A percentile compares a stretch with the other conserved stretches of the same genome.
phyloP scores from a whole-genome alignment of 2,329 filamentous ascomycete genomes.

The Colletotrichum ledebouriae region DNA sequence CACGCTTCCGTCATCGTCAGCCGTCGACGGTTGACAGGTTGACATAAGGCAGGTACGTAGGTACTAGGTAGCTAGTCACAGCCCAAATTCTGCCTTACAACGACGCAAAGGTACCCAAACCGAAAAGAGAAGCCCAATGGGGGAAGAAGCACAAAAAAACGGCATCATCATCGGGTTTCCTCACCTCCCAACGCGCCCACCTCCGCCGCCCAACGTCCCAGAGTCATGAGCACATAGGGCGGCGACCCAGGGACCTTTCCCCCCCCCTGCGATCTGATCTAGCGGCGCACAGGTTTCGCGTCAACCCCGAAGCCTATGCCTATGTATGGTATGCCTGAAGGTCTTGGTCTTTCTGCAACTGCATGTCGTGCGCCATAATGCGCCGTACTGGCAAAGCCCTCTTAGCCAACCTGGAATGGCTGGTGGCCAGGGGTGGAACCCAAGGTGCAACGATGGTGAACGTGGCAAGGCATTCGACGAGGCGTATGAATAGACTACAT shows the following conservation, averaged over 20 bases:
- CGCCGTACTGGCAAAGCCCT: conserved; percentile 8
- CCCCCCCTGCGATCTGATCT: conserved; percentile 29
- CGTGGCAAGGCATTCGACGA: conserved; percentile 31
- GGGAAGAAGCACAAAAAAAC: not conserved
- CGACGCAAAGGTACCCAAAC: conserved; percentile 40
- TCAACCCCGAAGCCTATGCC: conserved; percentile 24
- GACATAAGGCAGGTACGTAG: not conserved
- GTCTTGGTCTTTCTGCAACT: conserved; percentile 11
- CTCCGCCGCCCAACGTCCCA: conserved; percentile 18
- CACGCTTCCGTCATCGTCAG: conserved; percentile 39
- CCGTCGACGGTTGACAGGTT: conserved; percentile 24
- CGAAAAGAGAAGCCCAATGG: conserved; percentile 28
- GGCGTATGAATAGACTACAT: conserved; percentile 19
- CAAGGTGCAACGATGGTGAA: conserved; percentile 32
- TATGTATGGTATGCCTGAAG: not conserved
- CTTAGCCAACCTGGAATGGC: not conserved
- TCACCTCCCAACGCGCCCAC: not conserved
- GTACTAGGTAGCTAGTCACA: not conserved
- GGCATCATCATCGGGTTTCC: conserved; percentile 18
- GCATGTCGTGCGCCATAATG: conserved; percentile 29
- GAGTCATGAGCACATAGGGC: conserved; percentile 1
- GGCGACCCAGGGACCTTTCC: conserved; percentile 4
- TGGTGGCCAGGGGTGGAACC: conserved; percentile 31
- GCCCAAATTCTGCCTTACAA: conserved; percentile 32
- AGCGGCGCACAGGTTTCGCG: conserved; percentile 40